Base-by-base conservation (phyloP, 768 basidiomycete genomes). In the Pholiota conissans region DNA sequence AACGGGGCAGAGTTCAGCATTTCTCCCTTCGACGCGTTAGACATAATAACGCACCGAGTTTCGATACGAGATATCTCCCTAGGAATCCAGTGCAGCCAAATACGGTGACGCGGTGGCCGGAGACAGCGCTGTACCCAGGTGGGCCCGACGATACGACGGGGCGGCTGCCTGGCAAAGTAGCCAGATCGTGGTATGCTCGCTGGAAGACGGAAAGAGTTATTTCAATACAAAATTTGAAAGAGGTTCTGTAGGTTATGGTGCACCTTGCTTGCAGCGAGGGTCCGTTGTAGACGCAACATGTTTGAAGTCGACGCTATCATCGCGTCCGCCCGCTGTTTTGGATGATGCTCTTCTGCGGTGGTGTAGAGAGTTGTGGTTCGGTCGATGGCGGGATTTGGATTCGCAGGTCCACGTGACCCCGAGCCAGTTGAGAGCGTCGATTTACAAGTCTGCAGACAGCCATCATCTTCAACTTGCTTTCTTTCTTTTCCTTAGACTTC, bases 51-150 rank as follows among this genome's bases (percentile, higher is more conserved):
- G 63, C 67, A 94, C 93, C 95, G 11, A 99, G 84, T 78, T 98
- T 98, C 29, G 90, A 84, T 37, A 98, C 92, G 42, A 98, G 79
- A 73, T 98, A 98, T 69, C 95, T 80, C 45, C 96, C 97, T 57
- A 99, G 77, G 72, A 98, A 98, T 5, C 95, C 93, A 3, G 95
- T 97, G 70, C 89, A 91, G 22, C 97, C 97, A 79, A 99, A 98
- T 49, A 98, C 95, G 14, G 97, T 99, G 39, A 90, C 96, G 34
- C 89, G 84, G 74, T 95, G 95, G 2, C 96, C 97, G 39, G 89
- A 87, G 58, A 89, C 87, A 3, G 93, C 89, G 67, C 90, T 91
- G 68, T 93, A 91, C 60, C 89, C 95, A 52, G 88, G 86, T 52
- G 86, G 82, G 18, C 95, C 95, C 62, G 84, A 78, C 5, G 86